Conservation (phyloP, 768 basidiomycete species). For the Suillus placidus region DNA sequence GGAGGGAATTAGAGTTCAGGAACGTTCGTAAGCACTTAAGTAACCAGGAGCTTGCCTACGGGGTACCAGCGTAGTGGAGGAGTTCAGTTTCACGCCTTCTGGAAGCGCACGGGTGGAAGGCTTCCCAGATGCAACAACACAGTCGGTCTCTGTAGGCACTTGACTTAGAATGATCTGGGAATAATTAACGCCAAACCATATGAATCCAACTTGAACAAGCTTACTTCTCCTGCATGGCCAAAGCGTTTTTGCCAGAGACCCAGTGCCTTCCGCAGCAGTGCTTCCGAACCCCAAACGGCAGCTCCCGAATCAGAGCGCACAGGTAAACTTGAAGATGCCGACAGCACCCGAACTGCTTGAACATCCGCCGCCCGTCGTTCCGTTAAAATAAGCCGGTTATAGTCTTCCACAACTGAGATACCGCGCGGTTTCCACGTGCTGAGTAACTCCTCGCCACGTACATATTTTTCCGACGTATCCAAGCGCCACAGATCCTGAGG, state of each 20-base stretch:
- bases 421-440: constrained; percentile 87
- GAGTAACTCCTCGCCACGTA: constrained; percentile 86
- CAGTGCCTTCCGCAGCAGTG: constrained; percentile 66
- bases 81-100: constrained; percentile 67
- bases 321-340: constrained; percentile 52
- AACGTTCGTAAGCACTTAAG: constrained; percentile 1
- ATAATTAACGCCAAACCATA: constrained; percentile 11
- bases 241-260: constrained; percentile 84
- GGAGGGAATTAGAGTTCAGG: constrained; percentile 9
- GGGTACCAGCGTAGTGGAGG: constrained; percentile 72
- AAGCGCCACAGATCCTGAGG: constrained; percentile 91
- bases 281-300: constrained; percentile 64
- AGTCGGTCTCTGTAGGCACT: constrained; percentile 62
- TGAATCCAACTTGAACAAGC: constrained; percentile 23
- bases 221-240: constrained; percentile 75
- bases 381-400: constrained; percentile 67
- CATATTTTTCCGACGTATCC: constrained; percentile 94
- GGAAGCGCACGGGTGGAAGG: constrained; percentile 16
- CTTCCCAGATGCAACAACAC: constrained; percentile 36
- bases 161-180: constrained; percentile 78
- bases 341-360: constrained; percentile 80
- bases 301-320: constrained; percentile 54
- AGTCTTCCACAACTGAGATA: constrained; percentile 87
- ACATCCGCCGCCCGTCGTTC: constrained; percentile 86
- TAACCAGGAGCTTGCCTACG: constrained; percentile 54